Conservation (phyloP, 2,329 filamentous ascomycete genomes). For the Penicillium griseofulvum region DNA sequence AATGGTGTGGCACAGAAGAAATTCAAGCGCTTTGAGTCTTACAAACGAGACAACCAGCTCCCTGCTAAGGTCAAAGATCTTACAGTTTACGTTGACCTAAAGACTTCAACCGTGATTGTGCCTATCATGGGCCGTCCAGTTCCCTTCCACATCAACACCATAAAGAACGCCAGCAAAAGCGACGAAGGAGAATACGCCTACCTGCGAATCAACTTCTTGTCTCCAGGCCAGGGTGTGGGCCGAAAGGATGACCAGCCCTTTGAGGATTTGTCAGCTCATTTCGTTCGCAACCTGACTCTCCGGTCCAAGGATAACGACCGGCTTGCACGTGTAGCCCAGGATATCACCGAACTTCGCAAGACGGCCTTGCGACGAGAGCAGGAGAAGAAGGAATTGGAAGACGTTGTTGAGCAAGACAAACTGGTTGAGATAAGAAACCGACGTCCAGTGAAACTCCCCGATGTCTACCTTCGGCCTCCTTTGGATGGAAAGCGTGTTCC, state of each 20-base stretch:
- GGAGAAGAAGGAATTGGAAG: constrained; percentile 99
- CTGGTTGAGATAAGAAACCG: constrained; percentile 91
- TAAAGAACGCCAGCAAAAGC: constrained; percentile 98
- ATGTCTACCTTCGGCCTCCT: constrained; percentile 91
- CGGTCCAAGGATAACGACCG: constrained; percentile 84
- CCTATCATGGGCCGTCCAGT: constrained; percentile 97
- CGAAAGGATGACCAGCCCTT: constrained; percentile 97
- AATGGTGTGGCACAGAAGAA: constrained; percentile 95
- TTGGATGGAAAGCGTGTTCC: constrained; percentile 96
- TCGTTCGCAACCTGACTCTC: constrained; percentile 92
- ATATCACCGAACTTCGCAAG: constrained; percentile 96
- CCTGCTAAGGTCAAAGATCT: constrained; percentile 79
- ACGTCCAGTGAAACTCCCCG: constrained; percentile 83
- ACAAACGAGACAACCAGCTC: constrained; percentile 95
- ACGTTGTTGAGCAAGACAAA: constrained; percentile 98
- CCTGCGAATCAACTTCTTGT: constrained; percentile 93
- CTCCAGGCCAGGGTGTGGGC: constrained; percentile 93
- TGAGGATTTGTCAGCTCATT: constrained; percentile 92
- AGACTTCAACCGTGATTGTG: constrained; percentile 84
- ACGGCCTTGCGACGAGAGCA: constrained; percentile 88
- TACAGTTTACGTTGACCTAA: constrained; percentile 84
- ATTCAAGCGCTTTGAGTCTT: constrained; percentile 98
- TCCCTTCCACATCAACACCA: constrained; percentile 95
- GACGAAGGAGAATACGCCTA: constrained; percentile 94
- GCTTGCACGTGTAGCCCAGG: constrained; percentile 84